phyloP scores from a whole-genome alignment of 495 filamentous ascomycete genomes.

The Pyrenula aspistea region DNA sequence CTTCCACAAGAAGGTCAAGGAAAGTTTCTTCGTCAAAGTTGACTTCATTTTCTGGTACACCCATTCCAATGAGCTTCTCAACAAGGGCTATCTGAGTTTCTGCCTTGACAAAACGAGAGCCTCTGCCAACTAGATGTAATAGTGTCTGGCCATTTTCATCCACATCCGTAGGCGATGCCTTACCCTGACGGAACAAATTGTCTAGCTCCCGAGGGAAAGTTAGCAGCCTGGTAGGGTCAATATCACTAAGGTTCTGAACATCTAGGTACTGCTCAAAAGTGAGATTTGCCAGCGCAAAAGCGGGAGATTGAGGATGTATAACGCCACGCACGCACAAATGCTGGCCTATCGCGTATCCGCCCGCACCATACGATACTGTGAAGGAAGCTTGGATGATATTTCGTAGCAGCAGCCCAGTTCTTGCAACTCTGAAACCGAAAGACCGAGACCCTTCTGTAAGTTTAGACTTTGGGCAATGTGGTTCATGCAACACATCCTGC shows the following conservation, averaged over 20 bases:
- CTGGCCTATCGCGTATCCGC: neutral
- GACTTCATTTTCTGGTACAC: neutral
- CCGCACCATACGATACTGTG: neutral
- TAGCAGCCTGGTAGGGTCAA: neutral
- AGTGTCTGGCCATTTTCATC: neutral
- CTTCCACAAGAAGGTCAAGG: neutral
- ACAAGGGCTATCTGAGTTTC: neutral
- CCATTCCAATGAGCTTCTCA: neutral
- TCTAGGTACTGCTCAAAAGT: neutral
- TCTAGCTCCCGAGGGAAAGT: neutral
- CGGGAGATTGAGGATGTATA: neutral
- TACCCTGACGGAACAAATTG: neutral
- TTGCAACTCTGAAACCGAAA: neutral
- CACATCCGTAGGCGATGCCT: neutral
- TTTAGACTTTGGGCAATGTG: neutral
- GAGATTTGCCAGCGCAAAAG: neutral
- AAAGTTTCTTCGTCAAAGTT: neutral
- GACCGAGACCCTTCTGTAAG: neutral
- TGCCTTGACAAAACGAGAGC: neutral
- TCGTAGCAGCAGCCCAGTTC: neutral
- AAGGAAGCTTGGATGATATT: neutral
- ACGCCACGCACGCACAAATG: neutral
- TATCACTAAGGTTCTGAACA: neutral
- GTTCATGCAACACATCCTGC: neutral
- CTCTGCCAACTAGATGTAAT: neutral